Percentiles rank a stretch among this genome's conserved stretches.
phyloP scores from a whole-genome alignment of 202 grass and related monocot species.

The Bolboschoenoplectus hybrid region DNA sequence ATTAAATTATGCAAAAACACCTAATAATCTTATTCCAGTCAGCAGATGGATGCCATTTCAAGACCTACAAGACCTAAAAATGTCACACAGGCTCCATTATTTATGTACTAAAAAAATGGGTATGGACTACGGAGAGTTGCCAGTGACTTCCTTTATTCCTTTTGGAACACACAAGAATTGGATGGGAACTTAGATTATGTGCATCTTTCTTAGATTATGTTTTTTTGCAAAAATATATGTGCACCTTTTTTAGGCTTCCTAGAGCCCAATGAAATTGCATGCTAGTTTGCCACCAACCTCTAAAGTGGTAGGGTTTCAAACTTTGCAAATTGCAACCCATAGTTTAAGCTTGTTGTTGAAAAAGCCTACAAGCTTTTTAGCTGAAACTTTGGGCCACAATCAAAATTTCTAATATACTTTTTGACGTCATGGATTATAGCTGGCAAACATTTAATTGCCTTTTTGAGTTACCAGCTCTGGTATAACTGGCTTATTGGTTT shows the following conservation, averaged over 20 bases:
- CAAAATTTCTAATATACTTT: conserved; percentile 5
- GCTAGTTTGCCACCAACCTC: not conserved
- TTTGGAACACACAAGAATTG: not conserved
- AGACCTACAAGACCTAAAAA: conserved; percentile 31
- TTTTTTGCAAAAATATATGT: not conserved
- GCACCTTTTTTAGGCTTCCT: not conserved
- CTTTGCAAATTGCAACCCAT: conserved; percentile 22
- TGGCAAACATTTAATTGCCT: conserved; percentile 30
- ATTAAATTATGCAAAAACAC: conserved; percentile 41
- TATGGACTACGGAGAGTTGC: not conserved
- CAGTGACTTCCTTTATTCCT: not conserved
- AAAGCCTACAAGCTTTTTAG: conserved; percentile 21
- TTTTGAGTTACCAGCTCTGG: not conserved
- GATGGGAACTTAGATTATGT: not conserved
- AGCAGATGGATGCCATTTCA: conserved; percentile 32
- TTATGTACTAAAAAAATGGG: not conserved
- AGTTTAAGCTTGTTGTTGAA: conserved; percentile 7
- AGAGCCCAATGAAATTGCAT: conserved; percentile 9
- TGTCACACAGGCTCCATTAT: conserved; percentile 15
- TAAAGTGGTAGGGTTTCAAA: conserved; percentile 12
- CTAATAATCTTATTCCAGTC: conserved; percentile 21
- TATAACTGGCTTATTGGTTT: not conserved
- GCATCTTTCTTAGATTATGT: not conserved
- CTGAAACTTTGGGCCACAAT: conserved; percentile 22
- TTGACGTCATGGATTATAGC: conserved; percentile 29